Evolutionary conservation across 2,329 filamentous ascomycete genomes (phyloP).

Genomic region (Scopulariopsis brevicaulis): DNA sequence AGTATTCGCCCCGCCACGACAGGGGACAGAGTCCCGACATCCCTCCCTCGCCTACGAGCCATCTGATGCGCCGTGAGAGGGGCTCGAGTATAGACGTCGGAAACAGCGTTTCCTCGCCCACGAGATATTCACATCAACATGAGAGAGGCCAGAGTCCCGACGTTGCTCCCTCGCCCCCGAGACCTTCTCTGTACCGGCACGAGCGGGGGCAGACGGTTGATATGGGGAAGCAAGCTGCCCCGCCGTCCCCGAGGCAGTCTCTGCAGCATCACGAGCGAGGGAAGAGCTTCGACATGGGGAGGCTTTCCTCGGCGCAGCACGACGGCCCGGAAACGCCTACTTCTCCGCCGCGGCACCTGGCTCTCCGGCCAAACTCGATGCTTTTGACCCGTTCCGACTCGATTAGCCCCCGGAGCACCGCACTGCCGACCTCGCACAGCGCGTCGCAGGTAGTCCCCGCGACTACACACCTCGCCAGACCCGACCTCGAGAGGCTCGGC

Average conservation of each 20-base stretch:
- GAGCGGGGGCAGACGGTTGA: slow-evolving; percentile 55
- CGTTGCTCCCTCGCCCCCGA: slow-evolving; percentile 9
- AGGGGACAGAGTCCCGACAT: neutral
- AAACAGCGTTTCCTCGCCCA: slow-evolving; percentile 21
- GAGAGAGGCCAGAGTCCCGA: neutral
- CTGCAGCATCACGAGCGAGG: slow-evolving; percentile 38
- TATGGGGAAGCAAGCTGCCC: slow-evolving; percentile 27
- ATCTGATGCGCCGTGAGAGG: neutral
- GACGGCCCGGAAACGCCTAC: slow-evolving; percentile 25
- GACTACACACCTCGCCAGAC: slow-evolving; percentile 41
- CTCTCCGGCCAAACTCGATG: slow-evolving; percentile 49
- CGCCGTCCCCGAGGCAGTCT: neutral
- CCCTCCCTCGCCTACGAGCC: neutral
- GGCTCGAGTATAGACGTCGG: too few species aligned
- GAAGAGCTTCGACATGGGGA: slow-evolving; percentile 53
- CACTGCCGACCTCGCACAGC: slow-evolving; percentile 16
- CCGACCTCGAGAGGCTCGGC: slow-evolving; percentile 71
- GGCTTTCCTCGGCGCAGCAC: slow-evolving; percentile 31
- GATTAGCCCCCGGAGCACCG: slow-evolving; percentile 23
- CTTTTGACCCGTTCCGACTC: slow-evolving; percentile 47
- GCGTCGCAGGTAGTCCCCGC: slow-evolving; percentile 19
- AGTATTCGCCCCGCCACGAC: neutral
- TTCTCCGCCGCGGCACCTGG: slow-evolving; percentile 27
- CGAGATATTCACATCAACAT: neutral
- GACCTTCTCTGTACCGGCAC: slow-evolving; percentile 20